Evolutionary conservation across 2,329 filamentous ascomycete genomes (phyloP).

Genomic region (Pseudomassariella vexata): DNA sequence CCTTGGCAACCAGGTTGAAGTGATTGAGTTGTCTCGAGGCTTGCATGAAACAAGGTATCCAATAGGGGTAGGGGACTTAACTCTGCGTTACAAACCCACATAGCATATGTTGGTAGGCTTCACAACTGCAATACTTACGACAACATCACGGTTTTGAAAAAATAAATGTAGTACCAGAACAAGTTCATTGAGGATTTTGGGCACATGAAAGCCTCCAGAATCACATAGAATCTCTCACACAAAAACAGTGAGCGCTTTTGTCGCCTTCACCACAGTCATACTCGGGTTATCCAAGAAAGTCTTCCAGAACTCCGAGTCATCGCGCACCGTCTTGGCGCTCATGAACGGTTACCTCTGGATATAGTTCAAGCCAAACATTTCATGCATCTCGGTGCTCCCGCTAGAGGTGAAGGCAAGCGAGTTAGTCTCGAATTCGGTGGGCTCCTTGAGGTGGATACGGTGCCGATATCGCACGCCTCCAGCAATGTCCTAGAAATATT

Average conservation of each 20-base stretch:
- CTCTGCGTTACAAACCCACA: too few species aligned
- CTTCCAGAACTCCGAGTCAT: conserved; percentile 17
- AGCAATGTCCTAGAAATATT: conserved; percentile 12
- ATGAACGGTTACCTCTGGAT: conserved; percentile 14
- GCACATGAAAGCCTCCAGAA: too few species aligned
- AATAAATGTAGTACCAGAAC: too few species aligned
- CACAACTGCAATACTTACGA: too few species aligned
- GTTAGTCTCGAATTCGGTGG: conserved; percentile 13
- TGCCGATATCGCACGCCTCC: conserved; percentile 15
- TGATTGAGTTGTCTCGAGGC: too few species aligned
- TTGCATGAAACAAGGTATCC: too few species aligned
- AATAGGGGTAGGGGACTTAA: too few species aligned
- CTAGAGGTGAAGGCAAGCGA: conserved; percentile 15
- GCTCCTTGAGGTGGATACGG: conserved; percentile 5
- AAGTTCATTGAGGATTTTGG: too few species aligned
- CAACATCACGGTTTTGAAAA: too few species aligned
- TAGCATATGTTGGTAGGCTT: too few species aligned
- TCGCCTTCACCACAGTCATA: conserved; percentile 14
- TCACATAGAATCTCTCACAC: too few species aligned
- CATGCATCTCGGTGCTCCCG: conserved; percentile 15
- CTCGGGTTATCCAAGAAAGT: conserved; percentile 16
- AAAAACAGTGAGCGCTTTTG: conserved; percentile 4
- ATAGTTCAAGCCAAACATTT: conserved; percentile 15
- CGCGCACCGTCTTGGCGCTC: conserved; percentile 12
- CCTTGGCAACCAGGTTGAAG: too few species aligned